Evolutionary conservation across 73 alveolate genomes (phyloP).

Genomic region (Paraurostyla sp.): DNA sequence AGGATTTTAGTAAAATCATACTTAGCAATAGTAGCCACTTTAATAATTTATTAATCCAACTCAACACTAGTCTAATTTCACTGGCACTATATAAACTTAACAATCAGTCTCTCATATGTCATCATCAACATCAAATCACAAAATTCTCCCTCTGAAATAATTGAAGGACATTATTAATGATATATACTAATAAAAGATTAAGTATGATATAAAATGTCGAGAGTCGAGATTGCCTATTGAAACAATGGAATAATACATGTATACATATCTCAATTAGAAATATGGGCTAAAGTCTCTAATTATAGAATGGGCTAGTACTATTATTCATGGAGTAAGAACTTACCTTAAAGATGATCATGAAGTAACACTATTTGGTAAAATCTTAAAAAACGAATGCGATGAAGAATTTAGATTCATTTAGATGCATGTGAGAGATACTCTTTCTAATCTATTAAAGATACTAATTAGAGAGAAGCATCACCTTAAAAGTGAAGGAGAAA

Average conservation of each 20-base stretch:
- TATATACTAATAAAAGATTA: conserved; percentile 84
- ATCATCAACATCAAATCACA: neutral
- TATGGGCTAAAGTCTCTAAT: conserved; percentile 92
- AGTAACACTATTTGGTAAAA: conserved; percentile 90
- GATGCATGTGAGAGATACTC: conserved; percentile 85
- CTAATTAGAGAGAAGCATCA: conserved; percentile 85
- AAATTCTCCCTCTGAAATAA: conserved; percentile 82
- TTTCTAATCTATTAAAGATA: conserved; percentile 78
- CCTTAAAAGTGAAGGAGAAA: conserved; percentile 81
- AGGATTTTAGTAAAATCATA: neutral
- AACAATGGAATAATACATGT: conserved; percentile 93
- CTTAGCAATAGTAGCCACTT: no score
- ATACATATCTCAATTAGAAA: conserved; percentile 90
- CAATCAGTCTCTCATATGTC: no score
- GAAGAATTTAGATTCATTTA: conserved; percentile 89
- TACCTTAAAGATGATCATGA: conserved; percentile 90
- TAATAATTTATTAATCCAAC: no score
- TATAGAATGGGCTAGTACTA: conserved; percentile 90
- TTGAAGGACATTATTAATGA: conserved; percentile 91
- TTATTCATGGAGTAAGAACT: conserved; percentile 85
- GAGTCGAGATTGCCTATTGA: conserved; percentile 89
- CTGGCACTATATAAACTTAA: neutral
- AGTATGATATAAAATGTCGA: conserved; percentile 87
- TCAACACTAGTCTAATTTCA: neutral
- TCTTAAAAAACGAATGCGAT: conserved; percentile 91